Conservation (phyloP, 805 yeast genomes). For the Candida manassasensis region DNA sequence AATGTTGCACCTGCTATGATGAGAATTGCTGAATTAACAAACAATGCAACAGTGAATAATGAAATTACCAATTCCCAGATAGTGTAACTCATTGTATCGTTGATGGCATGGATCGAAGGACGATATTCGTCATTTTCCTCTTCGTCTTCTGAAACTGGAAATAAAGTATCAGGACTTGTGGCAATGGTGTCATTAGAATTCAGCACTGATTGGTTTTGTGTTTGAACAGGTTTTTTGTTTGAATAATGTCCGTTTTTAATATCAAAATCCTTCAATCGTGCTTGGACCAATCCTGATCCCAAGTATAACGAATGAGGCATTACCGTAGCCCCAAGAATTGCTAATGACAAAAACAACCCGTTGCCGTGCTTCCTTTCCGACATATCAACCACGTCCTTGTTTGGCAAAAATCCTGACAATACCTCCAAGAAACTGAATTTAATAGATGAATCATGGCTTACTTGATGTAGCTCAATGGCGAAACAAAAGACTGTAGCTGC, state of each 20-base stretch:
- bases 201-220: not conserved
- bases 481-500: slow-evolving; percentile 83
- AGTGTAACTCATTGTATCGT: slow-evolving; percentile 73
- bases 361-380: slow-evolving; percentile 45
- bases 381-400: slow-evolving; percentile 35
- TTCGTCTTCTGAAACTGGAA: slow-evolving; percentile 8
- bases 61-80: slow-evolving; percentile 81
- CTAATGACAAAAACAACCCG: slow-evolving; percentile 41
- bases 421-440: slow-evolving; percentile 47
- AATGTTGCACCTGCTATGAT: slow-evolving; percentile 90
- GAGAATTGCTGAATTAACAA: slow-evolving; percentile 84
- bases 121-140: slow-evolving; percentile 42
- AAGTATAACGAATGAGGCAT: slow-evolving; percentile 44
- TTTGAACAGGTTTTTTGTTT: slow-evolving; percentile 1
- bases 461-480: slow-evolving; percentile 68
- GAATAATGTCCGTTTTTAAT: slow-evolving; percentile 27
- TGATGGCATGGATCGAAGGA: slow-evolving; percentile 78
- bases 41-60: slow-evolving; percentile 81
- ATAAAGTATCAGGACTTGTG: slow-evolving; percentile 2
- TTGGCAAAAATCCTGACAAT: slow-evolving; percentile 42
- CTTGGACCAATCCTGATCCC: slow-evolving; percentile 42
- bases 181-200: not conserved
- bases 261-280: slow-evolving; percentile 41
- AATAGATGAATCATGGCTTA: slow-evolving; percentile 46
- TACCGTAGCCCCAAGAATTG: slow-evolving; percentile 44